These are phyloP conservation scores for Boletus reticulatus DNA, from an alignment of 768 basidiomycete species.

Conservation along the genomic window DNA sequence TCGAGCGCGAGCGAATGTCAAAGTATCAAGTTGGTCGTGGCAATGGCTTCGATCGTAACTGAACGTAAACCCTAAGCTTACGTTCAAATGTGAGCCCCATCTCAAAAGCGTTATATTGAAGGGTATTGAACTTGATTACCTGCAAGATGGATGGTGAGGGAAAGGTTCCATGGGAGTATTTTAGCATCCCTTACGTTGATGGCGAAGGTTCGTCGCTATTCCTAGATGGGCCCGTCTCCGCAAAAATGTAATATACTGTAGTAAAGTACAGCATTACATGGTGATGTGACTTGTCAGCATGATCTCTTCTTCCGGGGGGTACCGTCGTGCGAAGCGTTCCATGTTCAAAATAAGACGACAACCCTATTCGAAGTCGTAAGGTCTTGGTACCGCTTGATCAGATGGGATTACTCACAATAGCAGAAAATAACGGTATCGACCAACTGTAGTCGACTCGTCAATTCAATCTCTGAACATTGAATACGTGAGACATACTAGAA, in stretches of 20 bases:
- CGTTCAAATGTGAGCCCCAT: no score
- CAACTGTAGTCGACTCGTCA: constrained; percentile 11
- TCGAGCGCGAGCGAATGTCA: no score
- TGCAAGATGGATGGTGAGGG: no score
- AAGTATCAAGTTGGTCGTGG: no score
- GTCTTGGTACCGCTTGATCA: neutral
- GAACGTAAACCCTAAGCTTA: no score
- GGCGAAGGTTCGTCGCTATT: no score
- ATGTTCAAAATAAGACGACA: constrained; percentile 25
- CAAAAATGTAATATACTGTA: no score
- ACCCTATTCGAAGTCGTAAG: constrained; percentile 10
- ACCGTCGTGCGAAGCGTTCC: constrained; percentile 13
- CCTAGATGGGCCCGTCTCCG: no score
- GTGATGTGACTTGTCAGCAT: constrained; percentile 7
- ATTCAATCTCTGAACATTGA: neutral
- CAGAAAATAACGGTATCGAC: constrained; percentile 12
- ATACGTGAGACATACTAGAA: constrained; percentile 4
- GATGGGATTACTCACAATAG: constrained; percentile 12
- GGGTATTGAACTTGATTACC: no score
- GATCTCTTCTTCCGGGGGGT: constrained; percentile 2
- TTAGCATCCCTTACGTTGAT: neutral
- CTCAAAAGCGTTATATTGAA: no score
- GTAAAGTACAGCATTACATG: neutral
- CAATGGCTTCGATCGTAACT: no score
- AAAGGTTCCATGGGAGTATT: no score